phyloP scores from a whole-genome alignment of 441 rosid genomes.

The Oxalis stricta region DNA sequence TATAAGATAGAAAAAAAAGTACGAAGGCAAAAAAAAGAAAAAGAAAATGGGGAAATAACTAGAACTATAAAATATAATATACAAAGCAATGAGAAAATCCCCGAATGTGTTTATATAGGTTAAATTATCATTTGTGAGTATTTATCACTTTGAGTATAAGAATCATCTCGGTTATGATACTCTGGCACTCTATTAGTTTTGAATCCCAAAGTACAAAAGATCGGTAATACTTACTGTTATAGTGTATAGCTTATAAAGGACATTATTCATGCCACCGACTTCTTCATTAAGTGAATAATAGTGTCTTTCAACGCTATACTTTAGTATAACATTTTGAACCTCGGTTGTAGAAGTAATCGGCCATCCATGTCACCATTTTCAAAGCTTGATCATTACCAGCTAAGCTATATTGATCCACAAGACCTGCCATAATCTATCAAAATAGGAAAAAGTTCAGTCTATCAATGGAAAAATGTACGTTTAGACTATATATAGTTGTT shows the following conservation, averaged over 20 bases:
- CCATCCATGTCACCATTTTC: slow-evolving; percentile 40
- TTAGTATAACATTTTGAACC: slow-evolving; percentile 32
- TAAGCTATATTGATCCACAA: slow-evolving; percentile 34
- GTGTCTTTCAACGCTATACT: slow-evolving; percentile 28
- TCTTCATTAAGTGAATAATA: slow-evolving; percentile 41
- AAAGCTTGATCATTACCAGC: slow-evolving; percentile 36
- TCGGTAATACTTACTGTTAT: slow-evolving; percentile 24
- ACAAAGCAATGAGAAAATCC: too few species aligned
- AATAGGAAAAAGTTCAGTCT: slow-evolving; percentile 3
- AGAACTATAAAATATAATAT: too few species aligned
- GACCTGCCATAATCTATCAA: slow-evolving; percentile 44
- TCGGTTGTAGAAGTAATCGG: slow-evolving; percentile 37
- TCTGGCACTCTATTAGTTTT: too few species aligned
- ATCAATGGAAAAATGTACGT: neutral
- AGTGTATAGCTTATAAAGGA: slow-evolving; percentile 32
- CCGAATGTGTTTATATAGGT: too few species aligned
- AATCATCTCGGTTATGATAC: neutral
- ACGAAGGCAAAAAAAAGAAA: too few species aligned
- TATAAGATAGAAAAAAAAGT: neutral
- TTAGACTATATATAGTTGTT: neutral
- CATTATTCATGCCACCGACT: slow-evolving; percentile 57
- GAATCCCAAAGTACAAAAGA: neutral
- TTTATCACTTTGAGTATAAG: neutral
- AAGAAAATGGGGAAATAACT: neutral
- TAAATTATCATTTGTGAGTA: too few species aligned